These are phyloP conservation scores for Eutrema japonicum DNA, from an alignment of 345 rosid species.

Conservation along the genomic window DNA sequence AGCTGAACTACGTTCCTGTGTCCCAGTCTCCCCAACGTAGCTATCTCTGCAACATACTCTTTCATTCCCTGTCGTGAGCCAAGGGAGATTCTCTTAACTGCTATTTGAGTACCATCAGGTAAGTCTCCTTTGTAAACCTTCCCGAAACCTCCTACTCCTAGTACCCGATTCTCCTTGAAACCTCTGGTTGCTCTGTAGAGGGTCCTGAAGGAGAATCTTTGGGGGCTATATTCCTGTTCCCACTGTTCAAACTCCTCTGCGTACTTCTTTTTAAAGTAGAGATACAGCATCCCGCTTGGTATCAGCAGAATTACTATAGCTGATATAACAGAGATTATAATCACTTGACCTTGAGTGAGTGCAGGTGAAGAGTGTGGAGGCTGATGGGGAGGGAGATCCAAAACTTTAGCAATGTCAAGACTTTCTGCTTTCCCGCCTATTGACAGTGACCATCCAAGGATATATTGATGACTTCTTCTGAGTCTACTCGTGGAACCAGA, in stretches of 20 bases:
- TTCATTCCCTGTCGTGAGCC: background rate
- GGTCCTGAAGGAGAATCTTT: background rate
- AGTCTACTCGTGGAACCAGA: background rate
- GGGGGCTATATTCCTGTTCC: background rate
- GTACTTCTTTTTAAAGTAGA: background rate
- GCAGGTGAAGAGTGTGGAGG: background rate
- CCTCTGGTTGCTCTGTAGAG: constrained; percentile 3
- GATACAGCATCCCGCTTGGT: background rate
- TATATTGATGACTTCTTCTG: background rate
- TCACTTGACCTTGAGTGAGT: background rate
- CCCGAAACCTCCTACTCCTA: background rate
- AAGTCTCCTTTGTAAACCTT: background rate
- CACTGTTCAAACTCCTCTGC: constrained; percentile 2
- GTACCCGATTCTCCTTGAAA: background rate
- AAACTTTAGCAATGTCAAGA: background rate
- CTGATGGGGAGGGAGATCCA: background rate
- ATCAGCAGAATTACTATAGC: background rate
- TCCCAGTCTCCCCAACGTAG: no score
- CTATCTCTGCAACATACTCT: no score
- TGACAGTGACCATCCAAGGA: constrained; percentile 4
- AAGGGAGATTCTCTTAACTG: background rate
- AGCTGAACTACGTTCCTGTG: no score
- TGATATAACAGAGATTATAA: background rate
- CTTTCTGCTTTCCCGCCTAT: background rate
- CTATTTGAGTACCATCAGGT: background rate